Evolutionary conservation across 2,329 filamentous ascomycete genomes (phyloP).

Genomic region (Botrytis deweyae): DNA sequence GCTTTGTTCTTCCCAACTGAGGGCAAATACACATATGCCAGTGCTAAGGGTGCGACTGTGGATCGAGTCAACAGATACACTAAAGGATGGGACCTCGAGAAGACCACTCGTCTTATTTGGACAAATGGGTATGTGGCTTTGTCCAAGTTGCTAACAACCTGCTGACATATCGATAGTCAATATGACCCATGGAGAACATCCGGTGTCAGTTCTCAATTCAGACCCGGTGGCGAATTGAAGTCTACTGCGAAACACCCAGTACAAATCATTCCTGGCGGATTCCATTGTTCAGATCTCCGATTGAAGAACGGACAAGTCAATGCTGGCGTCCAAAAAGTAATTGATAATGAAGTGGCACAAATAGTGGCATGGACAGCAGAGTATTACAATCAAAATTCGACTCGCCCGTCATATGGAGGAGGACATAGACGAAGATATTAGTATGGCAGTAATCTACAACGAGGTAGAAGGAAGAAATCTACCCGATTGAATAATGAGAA

Average conservation of each 20-base stretch:
- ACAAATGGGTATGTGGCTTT: slow-evolving; percentile 48
- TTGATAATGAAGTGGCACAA: slow-evolving; percentile 50
- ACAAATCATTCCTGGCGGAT: slow-evolving; percentile 52
- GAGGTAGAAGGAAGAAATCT: background rate
- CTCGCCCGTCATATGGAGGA: background rate
- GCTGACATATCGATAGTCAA: slow-evolving; percentile 40
- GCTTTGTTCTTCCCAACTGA: slow-evolving; percentile 53
- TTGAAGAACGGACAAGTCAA: slow-evolving; percentile 49
- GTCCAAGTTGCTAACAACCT: background rate
- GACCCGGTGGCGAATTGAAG: slow-evolving; percentile 54
- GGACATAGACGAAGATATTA: slow-evolving; percentile 11
- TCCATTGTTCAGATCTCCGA: slow-evolving; percentile 56
- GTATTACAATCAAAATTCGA: slow-evolving; percentile 36
- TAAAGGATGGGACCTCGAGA: slow-evolving; percentile 53
- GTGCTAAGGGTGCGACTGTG: slow-evolving; percentile 48
- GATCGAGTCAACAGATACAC: slow-evolving; percentile 53
- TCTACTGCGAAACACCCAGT: slow-evolving; percentile 50
- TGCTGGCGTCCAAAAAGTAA: slow-evolving; percentile 48
- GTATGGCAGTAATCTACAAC: background rate
- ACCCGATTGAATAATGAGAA: background rate
- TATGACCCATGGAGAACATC: slow-evolving; percentile 60
- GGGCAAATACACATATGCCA: slow-evolving; percentile 50
- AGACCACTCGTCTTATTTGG: slow-evolving; percentile 56
- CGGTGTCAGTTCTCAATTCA: slow-evolving; percentile 51
- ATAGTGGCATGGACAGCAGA: slow-evolving; percentile 55